Percentiles rank a stretch among this genome's conserved stretches.
These are phyloP conservation scores for Friedmanniomyces endolithicus DNA, from an alignment of 495 filamentous ascomycete species.

Conservation along the genomic window DNA sequence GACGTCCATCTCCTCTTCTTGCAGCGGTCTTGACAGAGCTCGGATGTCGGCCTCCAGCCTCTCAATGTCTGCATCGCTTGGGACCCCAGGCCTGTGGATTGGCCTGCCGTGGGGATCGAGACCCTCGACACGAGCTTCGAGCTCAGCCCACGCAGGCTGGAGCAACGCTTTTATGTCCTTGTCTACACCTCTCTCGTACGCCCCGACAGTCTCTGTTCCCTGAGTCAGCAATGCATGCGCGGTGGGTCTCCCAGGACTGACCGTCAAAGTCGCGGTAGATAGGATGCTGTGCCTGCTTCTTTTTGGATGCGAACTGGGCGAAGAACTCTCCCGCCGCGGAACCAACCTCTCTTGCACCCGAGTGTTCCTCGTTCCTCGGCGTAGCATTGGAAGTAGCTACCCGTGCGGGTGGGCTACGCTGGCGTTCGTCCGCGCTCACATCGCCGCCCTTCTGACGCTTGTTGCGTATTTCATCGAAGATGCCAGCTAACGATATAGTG, in stretches of 20 bases:
- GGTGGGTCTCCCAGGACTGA: not conserved
- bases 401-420: not conserved
- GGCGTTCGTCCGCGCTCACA: not conserved
- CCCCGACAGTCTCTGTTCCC: not conserved
- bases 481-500: not conserved
- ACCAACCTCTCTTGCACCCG: not conserved
- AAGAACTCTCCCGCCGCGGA: not conserved
- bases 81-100: not conserved
- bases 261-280: not conserved
- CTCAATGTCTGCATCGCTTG: not conserved
- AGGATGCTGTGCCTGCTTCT: not conserved
- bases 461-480: not conserved
- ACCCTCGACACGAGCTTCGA: slow-evolving; percentile 6
- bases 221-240: not conserved
- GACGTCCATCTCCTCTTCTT: slow-evolving; percentile 6
- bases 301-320: not conserved
- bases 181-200: not conserved
- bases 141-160: slow-evolving; percentile 1
- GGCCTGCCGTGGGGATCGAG: not conserved
- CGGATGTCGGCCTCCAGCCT: not conserved
- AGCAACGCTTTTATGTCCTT: not conserved
- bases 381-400: no score
- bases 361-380: not conserved
- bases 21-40: not conserved
- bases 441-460: not conserved